A percentile compares a stretch with the other conserved stretches of the same genome.
Conservation (phyloP, 2,329 filamentous ascomycete species). For the Fusarium xyrophilum region DNA sequence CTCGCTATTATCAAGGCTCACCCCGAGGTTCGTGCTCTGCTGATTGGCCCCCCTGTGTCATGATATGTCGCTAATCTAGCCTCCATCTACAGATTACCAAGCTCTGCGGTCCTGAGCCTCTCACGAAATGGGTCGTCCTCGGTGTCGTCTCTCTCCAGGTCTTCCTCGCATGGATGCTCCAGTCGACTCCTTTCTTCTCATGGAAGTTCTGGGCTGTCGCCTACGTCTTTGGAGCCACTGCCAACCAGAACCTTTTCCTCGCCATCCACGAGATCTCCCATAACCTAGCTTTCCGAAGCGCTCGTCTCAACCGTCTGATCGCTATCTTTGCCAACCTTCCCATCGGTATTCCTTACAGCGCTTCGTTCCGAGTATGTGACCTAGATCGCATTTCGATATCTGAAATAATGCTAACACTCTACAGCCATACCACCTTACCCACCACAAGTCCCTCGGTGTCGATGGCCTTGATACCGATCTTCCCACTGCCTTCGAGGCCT, state of each 20-base stretch:
- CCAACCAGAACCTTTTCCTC: slow-evolving; percentile 98
- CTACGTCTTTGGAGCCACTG: slow-evolving; percentile 90
- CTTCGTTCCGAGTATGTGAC: slow-evolving; percentile 81
- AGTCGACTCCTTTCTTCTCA: slow-evolving; percentile 79
- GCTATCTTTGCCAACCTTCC: slow-evolving; percentile 95
- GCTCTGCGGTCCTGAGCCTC: slow-evolving; percentile 92
- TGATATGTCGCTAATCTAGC: slow-evolving; percentile 11
- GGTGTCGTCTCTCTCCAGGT: slow-evolving; percentile 85
- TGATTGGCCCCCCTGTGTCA: not conserved
- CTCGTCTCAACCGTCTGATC: slow-evolving; percentile 80
- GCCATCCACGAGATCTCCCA: slow-evolving; percentile 99
- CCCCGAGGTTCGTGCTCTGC: slow-evolving; percentile 72
- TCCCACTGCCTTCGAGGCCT: slow-evolving; percentile 86
- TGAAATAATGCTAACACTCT: slow-evolving; percentile 31
- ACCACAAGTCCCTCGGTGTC: slow-evolving; percentile 98
- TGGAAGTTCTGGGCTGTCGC: slow-evolving; percentile 85
- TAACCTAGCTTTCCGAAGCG: slow-evolving; percentile 89
- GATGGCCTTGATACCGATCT: slow-evolving; percentile 96
- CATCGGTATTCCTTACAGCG: slow-evolving; percentile 94
- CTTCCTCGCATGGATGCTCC: slow-evolving; percentile 76
- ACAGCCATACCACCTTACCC: slow-evolving; percentile 94
- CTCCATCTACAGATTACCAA: slow-evolving; percentile 76
- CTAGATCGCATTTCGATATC: not conserved
- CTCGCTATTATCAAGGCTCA: slow-evolving; percentile 98
- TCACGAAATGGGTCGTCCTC: slow-evolving; percentile 92